Evolutionary conservation across 2,329 filamentous ascomycete species (phyloP).

Genomic region (Colletotrichum spinosum): DNA sequence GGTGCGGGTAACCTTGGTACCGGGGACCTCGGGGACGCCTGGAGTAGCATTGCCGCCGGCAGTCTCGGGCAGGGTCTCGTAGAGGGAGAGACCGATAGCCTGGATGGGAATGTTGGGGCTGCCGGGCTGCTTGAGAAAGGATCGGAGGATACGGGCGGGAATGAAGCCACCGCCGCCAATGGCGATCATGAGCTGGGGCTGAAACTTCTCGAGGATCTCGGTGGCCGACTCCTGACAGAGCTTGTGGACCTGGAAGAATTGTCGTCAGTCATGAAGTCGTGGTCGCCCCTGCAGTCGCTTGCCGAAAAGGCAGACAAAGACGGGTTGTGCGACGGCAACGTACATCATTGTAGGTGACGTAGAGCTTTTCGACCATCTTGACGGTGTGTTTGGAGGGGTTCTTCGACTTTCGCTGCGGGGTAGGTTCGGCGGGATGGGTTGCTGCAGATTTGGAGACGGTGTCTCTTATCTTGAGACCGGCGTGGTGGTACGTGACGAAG

Average conservation of each 20-base stretch:
- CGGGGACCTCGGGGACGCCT: constrained; percentile 77
- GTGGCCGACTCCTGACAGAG: constrained; percentile 90
- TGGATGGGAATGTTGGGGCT: constrained; percentile 97
- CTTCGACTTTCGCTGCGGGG: constrained; percentile 29
- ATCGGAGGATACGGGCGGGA: constrained; percentile 94
- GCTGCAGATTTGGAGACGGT: constrained; percentile 35
- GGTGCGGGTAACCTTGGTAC: constrained; percentile 95
- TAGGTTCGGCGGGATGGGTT: constrained; percentile 9
- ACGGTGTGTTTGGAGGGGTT: constrained; percentile 29
- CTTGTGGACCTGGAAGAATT: constrained; percentile 83
- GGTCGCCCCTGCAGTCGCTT: too few species aligned
- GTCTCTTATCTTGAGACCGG: neutral
- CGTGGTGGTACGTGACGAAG: neutral
- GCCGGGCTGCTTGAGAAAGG: constrained; percentile 92
- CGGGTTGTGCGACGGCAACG: constrained; percentile 45
- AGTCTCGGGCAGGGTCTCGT: constrained; percentile 79
- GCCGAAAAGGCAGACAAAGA: neutral
- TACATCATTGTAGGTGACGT: constrained; percentile 94
- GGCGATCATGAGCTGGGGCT: constrained; percentile 97
- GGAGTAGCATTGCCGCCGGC: constrained; percentile 62
- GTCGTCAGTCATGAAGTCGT: neutral
- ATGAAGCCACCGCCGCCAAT: constrained; percentile 98
- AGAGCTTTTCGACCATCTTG: constrained; percentile 86
- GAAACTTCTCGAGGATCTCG: constrained; percentile 84
- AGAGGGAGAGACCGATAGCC: constrained; percentile 96